Evolutionary conservation across 2,329 filamentous ascomycete genomes (phyloP), one percentile per base, ranked within the genome.

Genomic region (Bipolaris zeicola): DNA sequence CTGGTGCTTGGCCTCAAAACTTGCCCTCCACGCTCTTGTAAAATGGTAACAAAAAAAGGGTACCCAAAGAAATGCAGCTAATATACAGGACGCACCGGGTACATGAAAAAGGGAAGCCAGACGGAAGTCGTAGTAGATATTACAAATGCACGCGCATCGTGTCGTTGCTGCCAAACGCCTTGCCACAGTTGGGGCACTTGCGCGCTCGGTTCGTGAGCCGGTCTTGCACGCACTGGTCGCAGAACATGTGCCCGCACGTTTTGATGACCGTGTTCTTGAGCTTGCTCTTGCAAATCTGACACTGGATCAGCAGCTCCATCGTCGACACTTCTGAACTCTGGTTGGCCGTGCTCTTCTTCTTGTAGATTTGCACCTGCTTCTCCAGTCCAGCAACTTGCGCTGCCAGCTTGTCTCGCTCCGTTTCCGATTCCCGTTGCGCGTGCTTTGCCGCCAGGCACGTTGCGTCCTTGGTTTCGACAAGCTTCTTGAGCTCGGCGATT

Each of bases 181-280:
- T 90, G 69, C 90, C 92, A 81, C 96, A 99, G 67, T 91, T 94
- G 2, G 95, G 95, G 71, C 95, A 99, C 77, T 98, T 98, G 65
- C 95, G 86, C 79, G 94, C 93, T 34, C 95, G 90, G 70, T 95
- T 96, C 43, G 87, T 87, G 60, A 97, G 87, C 55, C 95, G 88
- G 70, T 96, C 90, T 63, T 96, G 91, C 22, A 98, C 90, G 73
- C 95, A 99, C 45, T 87, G 84, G 71, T 89, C 88, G 83, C 95
- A 99, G 77, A 98, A 96, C 46, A 96, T 86, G 76, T 99, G 95
- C 1, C 95, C 95, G 75, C 95, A 99, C 0, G 91, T 92, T 79
- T 95, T 96, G 75, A 99, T 85, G 8, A 89, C 89, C 0, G 93
- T 96, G 72, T 98, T 92, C 78, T 98, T 98, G 80, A 97, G 93